Base-by-base conservation (phyloP, 2,329 filamentous ascomycete genomes). In the Penicillium nordicum region DNA sequence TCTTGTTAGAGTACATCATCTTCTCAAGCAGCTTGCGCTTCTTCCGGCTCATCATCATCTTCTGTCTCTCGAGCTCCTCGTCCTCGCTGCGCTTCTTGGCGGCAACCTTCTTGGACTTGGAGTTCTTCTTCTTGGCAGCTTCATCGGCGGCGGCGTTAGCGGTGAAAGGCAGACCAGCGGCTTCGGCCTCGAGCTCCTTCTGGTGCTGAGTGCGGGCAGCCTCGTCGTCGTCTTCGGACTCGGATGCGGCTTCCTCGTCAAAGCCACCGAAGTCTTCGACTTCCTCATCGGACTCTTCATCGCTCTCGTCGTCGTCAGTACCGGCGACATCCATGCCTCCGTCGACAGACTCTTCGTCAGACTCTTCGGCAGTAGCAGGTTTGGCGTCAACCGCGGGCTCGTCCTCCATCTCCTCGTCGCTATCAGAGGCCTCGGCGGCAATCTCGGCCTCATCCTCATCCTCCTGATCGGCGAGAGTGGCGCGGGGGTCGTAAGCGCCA, bases 11-110 rank as follows among this genome's bases (percentile, higher is more conserved):
- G 77, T 96, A 95, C 71, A 92, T 83, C 90, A 99, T 99, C 80
- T 97, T 94, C 81, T 97, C 94, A 65, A 93, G 88, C 69, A 97
- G 80, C 86, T 97, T 97, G 69, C 94, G 84, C 86, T 97, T 99
- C 84, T 95, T 94, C 76, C 95, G 90, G 75, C 89, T 90, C 81
- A 97, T 87, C 94, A 99, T 99, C 79, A 95, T 94, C 85, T 96
- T 97, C 73, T 90, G 88, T 61, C 93, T 84, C 75, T 96, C 92
- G 57, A 95, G 76, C 68, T 97, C 92, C 75, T 97, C 94, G 4
- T 88, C 87, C 71, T 94, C 89, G 68, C 83, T 78, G 62, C 76
- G 77, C 67, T 84, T 83, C 72, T 81, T 82, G 58, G 85, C 84
- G 36, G 85, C 84, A 76, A 89, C 87, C 79, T 88, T 88, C 64